phyloP scores from a whole-genome alignment of 1,284 basidiomycete species.

The Marasmius fiardii region DNA sequence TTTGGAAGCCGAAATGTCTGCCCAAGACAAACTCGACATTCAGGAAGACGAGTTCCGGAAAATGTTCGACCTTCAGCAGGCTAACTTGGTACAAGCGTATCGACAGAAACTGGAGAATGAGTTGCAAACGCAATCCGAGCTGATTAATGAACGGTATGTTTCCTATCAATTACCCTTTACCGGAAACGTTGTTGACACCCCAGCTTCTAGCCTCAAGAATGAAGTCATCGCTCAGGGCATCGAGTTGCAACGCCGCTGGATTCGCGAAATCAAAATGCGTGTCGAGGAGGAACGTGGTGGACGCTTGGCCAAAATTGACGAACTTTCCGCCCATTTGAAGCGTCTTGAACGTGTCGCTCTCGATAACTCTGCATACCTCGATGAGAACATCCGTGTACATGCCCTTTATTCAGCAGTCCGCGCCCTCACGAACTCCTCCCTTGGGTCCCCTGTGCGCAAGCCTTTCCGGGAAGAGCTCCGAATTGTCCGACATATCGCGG shows the following conservation, averaged over 20 bases:
- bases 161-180: neutral
- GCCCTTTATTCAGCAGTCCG: conserved; percentile 76
- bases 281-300: conserved; percentile 98
- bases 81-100: conserved; percentile 75
- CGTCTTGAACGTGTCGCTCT: conserved; percentile 87
- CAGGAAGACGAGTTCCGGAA: conserved; percentile 88
- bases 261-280: conserved; percentile 91
- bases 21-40: conserved; percentile 79
- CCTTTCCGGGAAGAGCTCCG: conserved; percentile 91
- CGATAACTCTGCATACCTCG: conserved; percentile 87
- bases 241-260: conserved; percentile 95
- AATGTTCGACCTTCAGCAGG: conserved; percentile 79
- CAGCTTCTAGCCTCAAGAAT: conserved; percentile 73
- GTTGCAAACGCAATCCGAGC: conserved; percentile 84
- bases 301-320: conserved; percentile 91
- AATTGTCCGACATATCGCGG: conserved; percentile 72
- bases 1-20: conserved; percentile 79
- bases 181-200: conserved; percentile 1
- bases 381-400: conserved; percentile 88
- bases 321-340: conserved; percentile 88
- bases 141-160: conserved; percentile 88
- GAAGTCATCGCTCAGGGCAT: conserved; percentile 97
- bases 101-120: conserved; percentile 86
- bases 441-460: conserved; percentile 59
- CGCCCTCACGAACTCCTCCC: conserved; percentile 53